Evolutionary conservation across 2,329 filamentous ascomycete genomes (phyloP).

Genomic region (Trichophyton verrucosum): DNA sequence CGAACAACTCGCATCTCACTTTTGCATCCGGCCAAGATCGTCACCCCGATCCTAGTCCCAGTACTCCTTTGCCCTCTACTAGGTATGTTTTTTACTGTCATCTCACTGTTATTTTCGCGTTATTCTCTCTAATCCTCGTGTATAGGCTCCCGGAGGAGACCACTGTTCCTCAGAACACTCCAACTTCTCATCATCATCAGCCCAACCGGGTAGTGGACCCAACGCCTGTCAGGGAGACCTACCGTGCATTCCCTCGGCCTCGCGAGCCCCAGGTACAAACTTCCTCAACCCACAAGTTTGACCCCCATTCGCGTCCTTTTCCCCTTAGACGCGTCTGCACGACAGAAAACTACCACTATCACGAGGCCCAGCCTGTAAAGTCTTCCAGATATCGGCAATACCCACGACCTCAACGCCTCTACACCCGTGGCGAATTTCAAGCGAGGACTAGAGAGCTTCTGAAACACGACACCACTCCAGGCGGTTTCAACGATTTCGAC

Average conservation of each 20-base stretch:
- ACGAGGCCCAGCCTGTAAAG: not conserved
- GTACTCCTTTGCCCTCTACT: not conserved
- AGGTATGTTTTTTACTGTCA: not conserved
- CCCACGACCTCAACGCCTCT: not conserved
- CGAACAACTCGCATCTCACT: not conserved
- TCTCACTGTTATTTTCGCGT: not conserved
- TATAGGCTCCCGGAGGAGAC: not conserved
- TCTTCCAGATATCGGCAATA: not conserved
- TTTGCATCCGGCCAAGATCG: not conserved
- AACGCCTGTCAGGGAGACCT: not conserved
- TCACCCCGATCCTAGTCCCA: not conserved
- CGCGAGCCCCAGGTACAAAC: not conserved
- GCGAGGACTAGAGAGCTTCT: not conserved
- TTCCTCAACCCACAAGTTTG: not conserved
- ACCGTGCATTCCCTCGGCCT: not conserved
- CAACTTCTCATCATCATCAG: not conserved
- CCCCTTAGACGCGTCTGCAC: not conserved
- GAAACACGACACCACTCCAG: not conserved
- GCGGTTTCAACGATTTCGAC: not conserved
- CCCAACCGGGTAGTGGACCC: not conserved
- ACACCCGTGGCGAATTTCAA: not conserved
- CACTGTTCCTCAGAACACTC: not conserved
- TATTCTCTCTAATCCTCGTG: not conserved
- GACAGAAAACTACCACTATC: not conserved
- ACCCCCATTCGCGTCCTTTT: not conserved